A percentile compares a stretch with the other conserved stretches of the same genome.
These are phyloP conservation scores for Pseudodiploospora longispora DNA, from an alignment of 2,329 filamentous ascomycete species.

Conservation along the genomic window DNA sequence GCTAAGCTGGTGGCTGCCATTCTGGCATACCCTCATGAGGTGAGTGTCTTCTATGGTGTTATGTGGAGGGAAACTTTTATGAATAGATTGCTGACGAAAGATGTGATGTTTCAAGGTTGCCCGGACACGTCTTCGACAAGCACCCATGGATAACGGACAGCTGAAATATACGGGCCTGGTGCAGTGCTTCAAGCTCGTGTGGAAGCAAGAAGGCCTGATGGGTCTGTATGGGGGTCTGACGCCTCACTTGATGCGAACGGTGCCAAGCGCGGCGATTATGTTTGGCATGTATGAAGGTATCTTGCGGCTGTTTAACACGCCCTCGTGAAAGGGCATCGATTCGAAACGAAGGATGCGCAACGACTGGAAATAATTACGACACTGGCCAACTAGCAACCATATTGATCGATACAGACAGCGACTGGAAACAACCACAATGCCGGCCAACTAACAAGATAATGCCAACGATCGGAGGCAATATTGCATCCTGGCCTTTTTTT, in stretches of 20 bases:
- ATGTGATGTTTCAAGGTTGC: constrained; percentile 49
- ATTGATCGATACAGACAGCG: background rate
- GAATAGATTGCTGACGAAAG: background rate
- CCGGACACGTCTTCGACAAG: constrained; percentile 76
- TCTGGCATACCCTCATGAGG: constrained; percentile 88
- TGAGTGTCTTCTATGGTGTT: constrained; percentile 28
- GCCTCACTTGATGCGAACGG: constrained; percentile 82
- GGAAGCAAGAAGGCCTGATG: constrained; percentile 78
- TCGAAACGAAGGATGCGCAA: no score
- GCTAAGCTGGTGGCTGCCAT: constrained; percentile 82
- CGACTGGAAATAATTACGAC: no score
- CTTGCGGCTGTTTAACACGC: constrained; percentile 37
- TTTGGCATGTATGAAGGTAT: constrained; percentile 76
- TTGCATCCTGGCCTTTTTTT: no score
- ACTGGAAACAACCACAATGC: no score
- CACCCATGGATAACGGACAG: constrained; percentile 61
- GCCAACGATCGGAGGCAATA: no score
- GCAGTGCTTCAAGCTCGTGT: constrained; percentile 83
- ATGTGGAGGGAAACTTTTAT: background rate
- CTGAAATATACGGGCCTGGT: constrained; percentile 82
- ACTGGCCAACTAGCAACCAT: background rate
- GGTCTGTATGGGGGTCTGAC: constrained; percentile 86
- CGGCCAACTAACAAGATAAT: no score
- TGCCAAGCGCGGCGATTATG: constrained; percentile 92
- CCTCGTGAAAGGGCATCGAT: constrained; percentile 17